phyloP scores from a whole-genome alignment of 768 basidiomycete species.

The Strobilomyces dryophilus region DNA sequence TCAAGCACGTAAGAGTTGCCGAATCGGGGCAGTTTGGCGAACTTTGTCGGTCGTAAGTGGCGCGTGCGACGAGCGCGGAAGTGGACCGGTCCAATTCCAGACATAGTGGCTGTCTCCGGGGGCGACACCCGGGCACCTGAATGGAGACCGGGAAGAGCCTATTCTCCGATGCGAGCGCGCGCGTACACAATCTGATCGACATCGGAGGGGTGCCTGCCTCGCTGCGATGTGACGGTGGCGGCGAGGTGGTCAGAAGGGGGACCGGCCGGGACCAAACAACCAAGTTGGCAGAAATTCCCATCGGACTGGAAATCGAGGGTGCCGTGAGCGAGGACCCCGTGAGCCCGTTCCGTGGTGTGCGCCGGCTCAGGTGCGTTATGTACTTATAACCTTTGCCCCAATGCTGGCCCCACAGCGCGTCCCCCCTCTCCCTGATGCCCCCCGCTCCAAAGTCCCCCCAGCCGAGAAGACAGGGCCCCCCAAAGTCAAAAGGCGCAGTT shows the following conservation, averaged over 20 bases:
- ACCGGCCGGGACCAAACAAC: conserved; percentile 23
- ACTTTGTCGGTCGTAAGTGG: conserved; percentile 28
- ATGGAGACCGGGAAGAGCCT: conserved; percentile 3
- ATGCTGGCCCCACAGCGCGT: conserved; percentile 20
- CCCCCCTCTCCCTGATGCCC: conserved; percentile 24
- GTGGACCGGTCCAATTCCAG: conserved; percentile 21
- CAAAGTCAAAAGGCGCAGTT: conserved; percentile 76
- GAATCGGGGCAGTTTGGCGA: conserved; percentile 4
- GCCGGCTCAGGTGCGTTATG: conserved; percentile 21
- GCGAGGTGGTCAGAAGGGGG: not conserved
- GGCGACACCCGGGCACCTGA: conserved; percentile 10
- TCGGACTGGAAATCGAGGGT: conserved; percentile 18
- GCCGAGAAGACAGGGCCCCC: conserved; percentile 44
- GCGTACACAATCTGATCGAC: not conserved
- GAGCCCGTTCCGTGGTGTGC: not conserved
- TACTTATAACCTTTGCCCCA: conserved; percentile 26
- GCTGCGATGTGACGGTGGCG: conserved; percentile 8
- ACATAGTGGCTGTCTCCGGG: conserved; percentile 18
- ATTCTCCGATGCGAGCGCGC: conserved; percentile 11
- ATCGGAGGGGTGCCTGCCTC: not conserved
- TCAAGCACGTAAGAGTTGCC: conserved; percentile 5
- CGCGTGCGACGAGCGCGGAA: conserved; percentile 34
- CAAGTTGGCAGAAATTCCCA: conserved; percentile 21
- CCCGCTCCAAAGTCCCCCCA: conserved; percentile 40
- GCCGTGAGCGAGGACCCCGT: conserved; percentile 22